Percentiles rank a stretch among this genome's conserved stretches.
Evolutionary conservation across 257 asterid genomes (phyloP).

Genomic region (Cordia subcordata): DNA sequence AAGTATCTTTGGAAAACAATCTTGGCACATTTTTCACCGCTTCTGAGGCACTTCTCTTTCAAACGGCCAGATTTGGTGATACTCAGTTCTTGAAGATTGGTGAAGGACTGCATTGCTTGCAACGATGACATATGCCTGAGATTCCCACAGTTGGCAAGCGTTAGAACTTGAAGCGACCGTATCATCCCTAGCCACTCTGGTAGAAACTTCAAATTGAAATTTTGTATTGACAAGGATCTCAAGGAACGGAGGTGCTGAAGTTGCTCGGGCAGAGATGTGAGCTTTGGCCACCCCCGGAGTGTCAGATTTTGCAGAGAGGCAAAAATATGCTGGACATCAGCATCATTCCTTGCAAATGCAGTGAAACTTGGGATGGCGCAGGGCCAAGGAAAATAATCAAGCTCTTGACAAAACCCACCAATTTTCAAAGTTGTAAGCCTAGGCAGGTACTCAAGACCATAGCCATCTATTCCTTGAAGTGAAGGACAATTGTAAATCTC

Average conservation of each 20-base stretch:
- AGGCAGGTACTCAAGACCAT: background rate
- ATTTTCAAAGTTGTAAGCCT: background rate
- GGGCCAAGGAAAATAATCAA: slow-evolving; percentile 19
- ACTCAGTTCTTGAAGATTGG: no score
- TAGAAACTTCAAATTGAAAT: slow-evolving; percentile 6
- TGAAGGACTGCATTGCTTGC: no score
- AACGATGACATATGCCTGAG: background rate
- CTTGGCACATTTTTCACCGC: no score
- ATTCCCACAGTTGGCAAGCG: background rate
- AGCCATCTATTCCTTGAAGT: background rate
- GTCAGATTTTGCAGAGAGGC: background rate
- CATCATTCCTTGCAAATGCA: background rate
- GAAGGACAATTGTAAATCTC: background rate
- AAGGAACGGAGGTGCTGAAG: slow-evolving; percentile 4
- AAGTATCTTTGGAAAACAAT: no score
- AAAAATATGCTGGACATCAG: background rate
- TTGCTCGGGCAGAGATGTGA: slow-evolving; percentile 8
- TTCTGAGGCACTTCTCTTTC: no score
- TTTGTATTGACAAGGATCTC: background rate
- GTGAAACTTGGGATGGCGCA: background rate
- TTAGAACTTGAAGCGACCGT: background rate
- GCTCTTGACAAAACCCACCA: slow-evolving; percentile 13
- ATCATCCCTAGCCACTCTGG: background rate
- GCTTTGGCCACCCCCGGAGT: slow-evolving; percentile 10
- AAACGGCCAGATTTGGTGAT: no score